Evolutionary conservation across 2,329 filamentous ascomycete genomes (phyloP).

Genomic region (Fusarium mexicanum): DNA sequence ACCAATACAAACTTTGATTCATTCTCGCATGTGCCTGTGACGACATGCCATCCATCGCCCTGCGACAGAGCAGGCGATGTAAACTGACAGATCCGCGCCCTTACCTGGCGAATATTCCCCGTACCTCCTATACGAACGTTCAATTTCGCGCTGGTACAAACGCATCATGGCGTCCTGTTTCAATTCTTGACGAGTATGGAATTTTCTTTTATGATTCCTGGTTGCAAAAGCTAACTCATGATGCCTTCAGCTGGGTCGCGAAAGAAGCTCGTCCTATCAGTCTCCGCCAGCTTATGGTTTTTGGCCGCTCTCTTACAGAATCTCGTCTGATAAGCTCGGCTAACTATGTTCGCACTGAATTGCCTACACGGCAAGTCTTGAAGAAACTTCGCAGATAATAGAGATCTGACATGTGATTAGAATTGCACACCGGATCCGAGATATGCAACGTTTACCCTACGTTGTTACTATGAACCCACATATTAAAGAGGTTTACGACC

Average conservation of each 20-base stretch:
- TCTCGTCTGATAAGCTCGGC: conserved; percentile 89
- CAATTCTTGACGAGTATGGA: conserved; percentile 71
- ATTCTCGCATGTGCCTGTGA: conserved; percentile 49
- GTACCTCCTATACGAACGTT: conserved; percentile 10
- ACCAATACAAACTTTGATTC: background rate
- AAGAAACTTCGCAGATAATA: background rate
- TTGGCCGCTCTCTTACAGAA: conserved; percentile 92
- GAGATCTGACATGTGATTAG: conserved; percentile 54
- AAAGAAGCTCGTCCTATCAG: conserved; percentile 95
- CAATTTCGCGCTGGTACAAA: conserved; percentile 39
- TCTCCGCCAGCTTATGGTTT: conserved; percentile 95
- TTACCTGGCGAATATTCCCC: conserved; percentile 20
- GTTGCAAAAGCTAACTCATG: conserved; percentile 28
- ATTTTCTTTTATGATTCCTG: background rate
- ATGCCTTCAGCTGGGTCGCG: conserved; percentile 80
- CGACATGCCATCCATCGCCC: conserved; percentile 58
- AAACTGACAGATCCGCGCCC: conserved; percentile 42
- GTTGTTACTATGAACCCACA: conserved; percentile 96
- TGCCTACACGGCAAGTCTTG: conserved; percentile 69
- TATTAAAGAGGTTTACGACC: conserved; percentile 92
- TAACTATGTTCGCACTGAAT: conserved; percentile 95
- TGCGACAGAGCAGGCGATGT: conserved; percentile 57
- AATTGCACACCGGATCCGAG: conserved; percentile 91
- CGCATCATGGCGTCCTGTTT: conserved; percentile 69
- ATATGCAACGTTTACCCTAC: conserved; percentile 97